Conservation (phyloP, 768 basidiomycete genomes). For the Gymnopilus junonius region DNA sequence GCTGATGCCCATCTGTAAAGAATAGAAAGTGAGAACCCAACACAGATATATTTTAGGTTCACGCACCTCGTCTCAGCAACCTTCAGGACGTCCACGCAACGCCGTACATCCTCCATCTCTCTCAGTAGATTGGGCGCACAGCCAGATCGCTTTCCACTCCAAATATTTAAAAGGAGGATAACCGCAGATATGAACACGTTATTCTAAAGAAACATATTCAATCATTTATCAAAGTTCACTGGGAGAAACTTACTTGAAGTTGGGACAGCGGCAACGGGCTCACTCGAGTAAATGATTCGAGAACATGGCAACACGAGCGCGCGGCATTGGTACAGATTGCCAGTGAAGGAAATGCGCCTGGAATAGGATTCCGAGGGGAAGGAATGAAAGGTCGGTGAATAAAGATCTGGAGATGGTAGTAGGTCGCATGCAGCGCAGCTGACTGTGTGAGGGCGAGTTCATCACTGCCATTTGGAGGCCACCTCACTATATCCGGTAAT, state of each 20-base stretch:
- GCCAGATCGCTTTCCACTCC: constrained; percentile 59
- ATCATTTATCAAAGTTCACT: no score
- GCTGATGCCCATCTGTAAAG: constrained; percentile 43
- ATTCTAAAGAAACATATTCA: constrained; percentile 23
- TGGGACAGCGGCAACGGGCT: constrained; percentile 36
- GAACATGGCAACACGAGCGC: constrained; percentile 71
- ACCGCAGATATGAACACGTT: constrained; percentile 46
- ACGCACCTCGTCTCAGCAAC: constrained; percentile 43
- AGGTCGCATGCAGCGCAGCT: constrained; percentile 51
- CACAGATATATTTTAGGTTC: neutral
- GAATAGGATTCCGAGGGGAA: constrained; percentile 50
- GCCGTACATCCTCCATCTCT: constrained; percentile 64
- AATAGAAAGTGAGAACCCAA: neutral
- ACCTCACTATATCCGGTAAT: constrained; percentile 37
- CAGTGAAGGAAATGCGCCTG: constrained; percentile 57
- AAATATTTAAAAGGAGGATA: constrained; percentile 68
- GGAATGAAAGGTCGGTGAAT: constrained; percentile 85
- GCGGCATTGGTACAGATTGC: constrained; percentile 90
- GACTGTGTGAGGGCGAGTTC: constrained; percentile 58
- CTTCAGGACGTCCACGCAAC: constrained; percentile 58
- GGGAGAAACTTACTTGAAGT: constrained; percentile 36
- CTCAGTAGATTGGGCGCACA: constrained; percentile 47
- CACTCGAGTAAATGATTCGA: constrained; percentile 53
- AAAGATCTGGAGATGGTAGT: constrained; percentile 63
- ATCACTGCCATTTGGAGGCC: constrained; percentile 44